Conservation (phyloP, 1,139 yeast genomes). For the Geotrichum histeridarum region DNA sequence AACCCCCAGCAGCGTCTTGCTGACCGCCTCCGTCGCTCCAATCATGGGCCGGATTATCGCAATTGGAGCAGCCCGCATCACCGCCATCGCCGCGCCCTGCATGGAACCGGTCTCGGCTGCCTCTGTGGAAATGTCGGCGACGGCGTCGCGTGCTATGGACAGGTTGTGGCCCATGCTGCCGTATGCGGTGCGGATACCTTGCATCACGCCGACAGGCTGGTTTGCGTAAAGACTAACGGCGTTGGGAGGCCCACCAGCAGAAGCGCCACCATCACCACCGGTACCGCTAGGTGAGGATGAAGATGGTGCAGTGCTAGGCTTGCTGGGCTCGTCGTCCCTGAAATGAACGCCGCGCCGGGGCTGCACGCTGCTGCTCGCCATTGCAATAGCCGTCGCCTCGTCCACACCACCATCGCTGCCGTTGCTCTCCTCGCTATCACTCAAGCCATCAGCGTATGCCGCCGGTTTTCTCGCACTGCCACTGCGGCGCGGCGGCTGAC, state of each 20-base stretch:
- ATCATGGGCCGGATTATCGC: constrained; percentile 79
- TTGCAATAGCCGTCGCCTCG: constrained; percentile 2
- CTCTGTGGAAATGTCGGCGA: constrained; percentile 55
- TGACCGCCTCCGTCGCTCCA: constrained; percentile 88
- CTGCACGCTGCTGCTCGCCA: constrained; percentile 24
- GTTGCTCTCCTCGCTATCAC: constrained; percentile 26
- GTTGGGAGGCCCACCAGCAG: neutral
- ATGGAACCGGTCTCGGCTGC: constrained; percentile 53
- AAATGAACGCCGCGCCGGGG: constrained; percentile 9
- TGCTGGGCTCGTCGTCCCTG: constrained; percentile 1
- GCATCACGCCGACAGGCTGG: constrained; percentile 67
- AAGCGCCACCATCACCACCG: neutral
- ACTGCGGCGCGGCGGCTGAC: constrained; percentile 7
- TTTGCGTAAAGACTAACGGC: constrained; percentile 74
- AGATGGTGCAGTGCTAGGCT: neutral
- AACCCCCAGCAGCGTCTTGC: constrained; percentile 76
- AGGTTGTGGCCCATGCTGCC: constrained; percentile 66
- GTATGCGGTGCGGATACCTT: constrained; percentile 72
- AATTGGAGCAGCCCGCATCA: constrained; percentile 76
- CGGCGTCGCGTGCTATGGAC: constrained; percentile 58
- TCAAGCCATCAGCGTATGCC: constrained; percentile 33
- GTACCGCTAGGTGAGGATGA: neutral
- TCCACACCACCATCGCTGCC: constrained; percentile 22
- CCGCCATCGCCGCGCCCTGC: constrained; percentile 59
- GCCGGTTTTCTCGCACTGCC: neutral